These are phyloP conservation scores for Fusarium solani-melongenae DNA, from an alignment of 2,329 filamentous ascomycete genomes.

Conservation along the genomic window DNA sequence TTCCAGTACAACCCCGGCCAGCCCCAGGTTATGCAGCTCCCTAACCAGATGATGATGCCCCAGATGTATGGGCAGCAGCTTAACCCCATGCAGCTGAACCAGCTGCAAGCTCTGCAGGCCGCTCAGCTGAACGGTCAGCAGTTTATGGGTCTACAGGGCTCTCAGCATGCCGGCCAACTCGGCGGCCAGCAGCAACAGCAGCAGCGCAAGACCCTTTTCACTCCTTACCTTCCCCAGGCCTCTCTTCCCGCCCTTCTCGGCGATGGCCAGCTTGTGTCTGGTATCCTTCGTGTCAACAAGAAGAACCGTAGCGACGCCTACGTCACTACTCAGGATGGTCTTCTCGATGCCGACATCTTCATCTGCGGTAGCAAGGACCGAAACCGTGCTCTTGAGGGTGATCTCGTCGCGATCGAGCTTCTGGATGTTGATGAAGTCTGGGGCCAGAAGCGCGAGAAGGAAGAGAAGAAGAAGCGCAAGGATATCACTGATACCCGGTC, in stretches of 20 bases:
- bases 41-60: constrained; percentile 86
- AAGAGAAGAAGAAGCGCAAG: constrained; percentile 99
- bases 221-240: constrained; percentile 95
- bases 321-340: constrained; percentile 88
- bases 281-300: constrained; percentile 98
- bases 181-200: constrained; percentile 80
- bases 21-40: constrained; percentile 87
- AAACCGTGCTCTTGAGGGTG: constrained; percentile 95
- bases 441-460: constrained; percentile 98
- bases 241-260: constrained; percentile 89
- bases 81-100: constrained; percentile 87
- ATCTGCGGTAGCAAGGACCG: constrained; percentile 99
- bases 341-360: constrained; percentile 97
- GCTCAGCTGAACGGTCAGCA: constrained; percentile 84
- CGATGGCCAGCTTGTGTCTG: constrained; percentile 94
- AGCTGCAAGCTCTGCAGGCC: constrained; percentile 92
- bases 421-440: constrained; percentile 98
- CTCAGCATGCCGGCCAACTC: constrained; percentile 77
- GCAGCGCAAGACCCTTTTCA: constrained; percentile 98
- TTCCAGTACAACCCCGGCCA: constrained; percentile 89
- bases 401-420: constrained; percentile 94
- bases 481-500: constrained; percentile 93
- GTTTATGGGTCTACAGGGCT: constrained; percentile 74
- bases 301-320: constrained; percentile 99
- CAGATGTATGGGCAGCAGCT: constrained; percentile 90